A percentile compares a stretch with the other conserved stretches of the same genome.
phyloP scores from a whole-genome alignment of 768 basidiomycete genomes.

The Megacollybia marginata region DNA sequence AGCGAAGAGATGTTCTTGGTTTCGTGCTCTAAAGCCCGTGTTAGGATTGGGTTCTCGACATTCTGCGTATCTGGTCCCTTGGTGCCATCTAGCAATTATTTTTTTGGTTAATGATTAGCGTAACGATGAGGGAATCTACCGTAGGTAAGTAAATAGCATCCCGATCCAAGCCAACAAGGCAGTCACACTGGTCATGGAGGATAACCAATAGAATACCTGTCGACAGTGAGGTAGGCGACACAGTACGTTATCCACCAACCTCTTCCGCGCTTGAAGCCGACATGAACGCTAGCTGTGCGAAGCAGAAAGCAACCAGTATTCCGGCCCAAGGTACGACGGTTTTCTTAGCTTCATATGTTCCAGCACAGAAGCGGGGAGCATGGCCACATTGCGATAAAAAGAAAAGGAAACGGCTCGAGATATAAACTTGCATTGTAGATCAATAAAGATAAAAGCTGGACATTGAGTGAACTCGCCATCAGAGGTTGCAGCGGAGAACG shows the following conservation, averaged over 20 bases:
- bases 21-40: neutral
- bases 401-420: conserved; percentile 25
- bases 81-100: neutral
- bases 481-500: neutral
- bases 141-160: neutral
- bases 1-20: neutral
- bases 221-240: neutral
- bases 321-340: neutral
- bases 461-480: neutral
- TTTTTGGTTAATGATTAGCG: neutral
- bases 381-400: conserved; percentile 11
- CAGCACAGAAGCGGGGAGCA: conserved; percentile 13
- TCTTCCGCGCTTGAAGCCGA: neutral
- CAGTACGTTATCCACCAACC: neutral
- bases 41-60: neutral
- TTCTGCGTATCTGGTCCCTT: neutral
- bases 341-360: neutral
- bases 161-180: neutral
- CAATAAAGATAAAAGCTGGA: neutral
- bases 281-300: neutral
- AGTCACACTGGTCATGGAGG: neutral
- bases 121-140: neutral
- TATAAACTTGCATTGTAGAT: conserved; percentile 16
- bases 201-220: neutral
- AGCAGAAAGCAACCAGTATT: neutral